phyloP scores from a whole-genome alignment of 768 basidiomycete genomes.

The Paxillus ammoniavirescens region DNA sequence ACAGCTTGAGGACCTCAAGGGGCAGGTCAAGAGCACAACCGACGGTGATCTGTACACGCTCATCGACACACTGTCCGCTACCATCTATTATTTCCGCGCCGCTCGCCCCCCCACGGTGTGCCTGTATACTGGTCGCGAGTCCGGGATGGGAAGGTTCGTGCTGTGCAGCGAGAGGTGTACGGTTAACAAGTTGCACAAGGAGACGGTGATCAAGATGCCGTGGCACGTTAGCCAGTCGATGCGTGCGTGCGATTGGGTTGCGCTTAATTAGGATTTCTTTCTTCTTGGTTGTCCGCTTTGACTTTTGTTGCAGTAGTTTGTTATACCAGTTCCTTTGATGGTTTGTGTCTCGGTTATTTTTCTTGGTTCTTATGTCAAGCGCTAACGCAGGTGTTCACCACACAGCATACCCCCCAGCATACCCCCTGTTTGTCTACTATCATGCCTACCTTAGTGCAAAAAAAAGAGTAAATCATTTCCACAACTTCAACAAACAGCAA shows the following conservation, averaged over 20 bases:
- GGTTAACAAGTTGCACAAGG: slow-evolving; percentile 22
- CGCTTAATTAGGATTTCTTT: slow-evolving; percentile 3
- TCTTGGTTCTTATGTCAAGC: too few relatives aligned
- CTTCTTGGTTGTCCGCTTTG: too few relatives aligned
- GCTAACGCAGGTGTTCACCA: too few relatives aligned
- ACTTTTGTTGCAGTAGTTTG: too few relatives aligned
- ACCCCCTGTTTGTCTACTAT: too few relatives aligned
- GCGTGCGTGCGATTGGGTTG: slow-evolving; percentile 24
- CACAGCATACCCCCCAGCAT: too few relatives aligned
- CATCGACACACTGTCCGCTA: slow-evolving; percentile 20
- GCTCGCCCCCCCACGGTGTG: slow-evolving; percentile 22
- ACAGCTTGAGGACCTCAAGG: slow-evolving; percentile 5
- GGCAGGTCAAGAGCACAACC: neutral
- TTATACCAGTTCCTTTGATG: too few relatives aligned
- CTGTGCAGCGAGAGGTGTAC: slow-evolving; percentile 21
- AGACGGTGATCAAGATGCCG: slow-evolving; percentile 24
- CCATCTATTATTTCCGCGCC: slow-evolving; percentile 25
- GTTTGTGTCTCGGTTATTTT: too few relatives aligned
- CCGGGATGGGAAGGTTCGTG: slow-evolving; percentile 21
- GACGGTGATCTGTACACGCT: slow-evolving; percentile 22
- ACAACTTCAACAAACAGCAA: too few relatives aligned
- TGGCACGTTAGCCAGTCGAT: slow-evolving; percentile 16
- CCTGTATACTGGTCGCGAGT: slow-evolving; percentile 18
- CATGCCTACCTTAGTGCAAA: too few relatives aligned
- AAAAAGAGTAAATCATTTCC: too few relatives aligned